phyloP scores from a whole-genome alignment of 2,329 filamentous ascomycete species.

The Trichoderma gracile region DNA sequence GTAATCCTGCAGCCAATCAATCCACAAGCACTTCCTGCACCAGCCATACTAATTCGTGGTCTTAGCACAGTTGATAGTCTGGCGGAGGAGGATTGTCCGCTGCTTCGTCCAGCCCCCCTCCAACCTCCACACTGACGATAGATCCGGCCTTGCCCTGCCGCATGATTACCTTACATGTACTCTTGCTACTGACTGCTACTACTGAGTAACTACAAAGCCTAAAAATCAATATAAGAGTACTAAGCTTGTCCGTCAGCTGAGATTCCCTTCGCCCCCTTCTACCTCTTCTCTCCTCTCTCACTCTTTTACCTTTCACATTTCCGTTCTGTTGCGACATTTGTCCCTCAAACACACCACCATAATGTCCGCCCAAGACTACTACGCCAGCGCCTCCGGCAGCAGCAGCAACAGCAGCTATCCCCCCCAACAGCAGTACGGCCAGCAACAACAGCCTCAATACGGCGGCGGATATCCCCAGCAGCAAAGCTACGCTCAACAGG shows the following conservation, averaged over 20 bases:
- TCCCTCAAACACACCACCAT: no score
- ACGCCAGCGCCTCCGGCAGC: slow-evolving; percentile 36
- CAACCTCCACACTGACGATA: slow-evolving; percentile 1
- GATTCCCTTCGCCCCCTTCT: background rate
- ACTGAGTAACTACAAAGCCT: no score
- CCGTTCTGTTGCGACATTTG: no score
- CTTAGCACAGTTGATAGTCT: background rate
- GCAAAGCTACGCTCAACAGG: slow-evolving; percentile 30
- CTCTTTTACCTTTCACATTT: no score
- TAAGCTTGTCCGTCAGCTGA: slow-evolving; percentile 9
- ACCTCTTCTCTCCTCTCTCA: no score
- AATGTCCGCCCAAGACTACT: slow-evolving; percentile 45
- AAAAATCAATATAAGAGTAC: slow-evolving; percentile 12
- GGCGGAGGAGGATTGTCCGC: background rate
- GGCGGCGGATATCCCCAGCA: slow-evolving; percentile 29
- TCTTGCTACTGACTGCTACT: no score
- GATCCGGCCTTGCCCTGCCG: background rate
- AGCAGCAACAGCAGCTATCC: slow-evolving; percentile 30
- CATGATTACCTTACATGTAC: background rate
- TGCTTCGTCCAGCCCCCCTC: background rate
- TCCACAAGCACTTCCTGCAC: background rate
- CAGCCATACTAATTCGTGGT: slow-evolving; percentile 5
- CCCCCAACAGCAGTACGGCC: slow-evolving; percentile 32
- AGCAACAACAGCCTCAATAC: slow-evolving; percentile 32
- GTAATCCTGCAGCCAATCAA: background rate